Conservation (phyloP, 2,329 filamentous ascomycete species). For the Epichloe elymi region DNA sequence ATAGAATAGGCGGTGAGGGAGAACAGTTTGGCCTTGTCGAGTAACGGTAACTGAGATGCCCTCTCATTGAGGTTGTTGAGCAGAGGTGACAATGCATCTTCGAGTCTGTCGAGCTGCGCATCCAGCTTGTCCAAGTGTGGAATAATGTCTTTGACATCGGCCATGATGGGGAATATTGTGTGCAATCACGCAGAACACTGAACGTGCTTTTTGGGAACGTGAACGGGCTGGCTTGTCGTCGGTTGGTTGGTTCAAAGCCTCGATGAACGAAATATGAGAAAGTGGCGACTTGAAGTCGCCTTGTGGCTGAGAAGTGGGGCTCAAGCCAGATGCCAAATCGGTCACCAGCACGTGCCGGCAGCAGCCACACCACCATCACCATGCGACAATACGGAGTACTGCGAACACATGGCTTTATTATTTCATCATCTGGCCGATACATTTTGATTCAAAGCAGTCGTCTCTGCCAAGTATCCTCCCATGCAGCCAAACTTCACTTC, state of each 20-base stretch:
- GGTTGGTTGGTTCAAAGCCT: neutral
- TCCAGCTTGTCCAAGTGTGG: slow-evolving; percentile 63
- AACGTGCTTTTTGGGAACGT: no score
- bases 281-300: neutral
- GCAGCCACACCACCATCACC: no score
- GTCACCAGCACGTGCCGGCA: no score
- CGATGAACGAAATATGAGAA: neutral
- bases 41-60: slow-evolving; percentile 69
- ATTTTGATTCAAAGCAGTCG: no score
- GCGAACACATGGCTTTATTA: no score
- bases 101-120: slow-evolving; percentile 64
- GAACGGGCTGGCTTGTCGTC: neutral
- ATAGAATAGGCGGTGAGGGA: slow-evolving; percentile 80
- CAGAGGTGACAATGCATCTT: slow-evolving; percentile 62
- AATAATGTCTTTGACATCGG: slow-evolving; percentile 40
- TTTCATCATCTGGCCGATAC: no score
- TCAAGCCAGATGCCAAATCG: no score
- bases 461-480: no score
- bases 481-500: no score
- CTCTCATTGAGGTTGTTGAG: slow-evolving; percentile 52
- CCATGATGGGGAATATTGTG: slow-evolving; percentile 15
- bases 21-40: slow-evolving; percentile 91
- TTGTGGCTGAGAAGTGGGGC: neutral
- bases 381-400: no score
- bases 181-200: no score